phyloP scores from a whole-genome alignment of 1,284 basidiomycete genomes.

The Cryptococcus depauperatus region DNA sequence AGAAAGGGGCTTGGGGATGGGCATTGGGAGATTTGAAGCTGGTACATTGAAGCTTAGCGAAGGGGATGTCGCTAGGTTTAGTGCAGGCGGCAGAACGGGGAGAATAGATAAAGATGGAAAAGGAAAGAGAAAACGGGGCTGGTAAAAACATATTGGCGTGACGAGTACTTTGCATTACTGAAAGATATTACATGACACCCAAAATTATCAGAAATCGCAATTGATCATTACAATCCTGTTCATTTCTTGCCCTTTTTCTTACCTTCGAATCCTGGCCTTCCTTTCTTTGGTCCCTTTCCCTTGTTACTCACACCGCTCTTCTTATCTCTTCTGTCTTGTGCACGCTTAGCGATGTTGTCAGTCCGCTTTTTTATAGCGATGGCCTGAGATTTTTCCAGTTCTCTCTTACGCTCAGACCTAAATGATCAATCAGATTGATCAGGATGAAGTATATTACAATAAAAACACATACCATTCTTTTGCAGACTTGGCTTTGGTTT shows the following conservation, averaged over 20 bases:
- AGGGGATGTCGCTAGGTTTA: slow-evolving; percentile 33
- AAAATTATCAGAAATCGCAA: not conserved
- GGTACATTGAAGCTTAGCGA: slow-evolving; percentile 40
- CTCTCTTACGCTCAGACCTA: slow-evolving; percentile 78
- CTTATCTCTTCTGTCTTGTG: slow-evolving; percentile 69
- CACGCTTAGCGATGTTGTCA: slow-evolving; percentile 76
- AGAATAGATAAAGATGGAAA: slow-evolving; percentile 8
- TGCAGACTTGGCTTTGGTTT: slow-evolving; percentile 71
- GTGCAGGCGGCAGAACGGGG: slow-evolving; percentile 9
- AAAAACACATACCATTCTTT: slow-evolving; percentile 62
- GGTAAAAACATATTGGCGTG: not conserved
- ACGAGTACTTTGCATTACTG: not conserved
- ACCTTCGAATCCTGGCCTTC: slow-evolving; percentile 37
- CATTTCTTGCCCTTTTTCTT: slow-evolving; percentile 23
- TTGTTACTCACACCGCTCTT: slow-evolving; percentile 53
- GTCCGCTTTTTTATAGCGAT: slow-evolving; percentile 77
- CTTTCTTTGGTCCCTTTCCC: slow-evolving; percentile 6
- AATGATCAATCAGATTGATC: not conserved
- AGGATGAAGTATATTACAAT: not conserved
- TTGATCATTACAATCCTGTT: not conserved
- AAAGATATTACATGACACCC: not conserved
- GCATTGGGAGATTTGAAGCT: slow-evolving; percentile 40
- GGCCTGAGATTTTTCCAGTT: slow-evolving; percentile 61
- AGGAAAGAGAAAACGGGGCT: slow-evolving; percentile 7
- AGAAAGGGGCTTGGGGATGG: slow-evolving; percentile 40